Evolutionary conservation across 441 rosid genomes (phyloP), one percentile per base, ranked within the genome.

Genomic region (Macaranga tanarius): DNA sequence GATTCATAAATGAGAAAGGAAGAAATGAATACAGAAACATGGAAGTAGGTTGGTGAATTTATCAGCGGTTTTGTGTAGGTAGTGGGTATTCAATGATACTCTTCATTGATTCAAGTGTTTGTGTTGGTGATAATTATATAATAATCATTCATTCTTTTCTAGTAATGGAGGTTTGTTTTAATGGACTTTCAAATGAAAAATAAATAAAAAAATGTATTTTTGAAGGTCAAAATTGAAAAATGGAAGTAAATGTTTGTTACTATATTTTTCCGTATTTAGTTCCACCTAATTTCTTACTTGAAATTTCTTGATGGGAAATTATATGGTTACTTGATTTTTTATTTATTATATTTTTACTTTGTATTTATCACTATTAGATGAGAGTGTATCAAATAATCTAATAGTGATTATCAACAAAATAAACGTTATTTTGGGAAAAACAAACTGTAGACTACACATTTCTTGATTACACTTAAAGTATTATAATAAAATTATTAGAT

Each of bases 11-110:
- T 82, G 85, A 76, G 73, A 54, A 20, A 72, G 71, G 44, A 25
- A 60, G 65, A 51, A 77, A 44, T 67, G 34, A 62, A 45, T 65
- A 73, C 62, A 19, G 26, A 77, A 73, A 48, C 51, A 73, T 69
- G 55, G 55, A 44, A 58, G 57, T 25, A 47, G 81, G 79, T 67
- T 57, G 86, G 79, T 81, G 82, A 81, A 79, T 65, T 77, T 79
- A 73, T 81, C 77, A 71, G 79, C 28, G 75, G 69, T 73, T 7
- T 25, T 23, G 17, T 65, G 60, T 62, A 71, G 86, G 78, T 78
- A 48, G 70, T 67, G 83, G 83, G 81, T 11, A 79, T 77, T 83
- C 81, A 84, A 78, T 84, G 82, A 79, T 81, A 48, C 52, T 84
- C 82, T 25, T 52, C 60, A 23, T 67, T 69, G 26, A 69, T 51